Base-by-base conservation (phyloP, 495 filamentous ascomycete species). In the Hypoxylon cercidicola region DNA sequence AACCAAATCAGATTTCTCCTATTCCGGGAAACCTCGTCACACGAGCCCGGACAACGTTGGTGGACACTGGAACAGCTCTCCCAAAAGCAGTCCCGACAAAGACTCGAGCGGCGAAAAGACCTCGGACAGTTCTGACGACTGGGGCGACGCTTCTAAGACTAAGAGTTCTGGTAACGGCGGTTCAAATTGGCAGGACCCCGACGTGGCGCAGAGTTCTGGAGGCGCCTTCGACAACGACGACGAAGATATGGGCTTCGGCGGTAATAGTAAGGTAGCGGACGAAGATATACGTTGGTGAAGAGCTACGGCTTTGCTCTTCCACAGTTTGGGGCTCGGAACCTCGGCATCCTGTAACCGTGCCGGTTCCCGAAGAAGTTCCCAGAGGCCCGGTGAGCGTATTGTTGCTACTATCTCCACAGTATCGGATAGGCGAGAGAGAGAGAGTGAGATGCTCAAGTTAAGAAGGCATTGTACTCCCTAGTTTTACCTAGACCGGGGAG, bases 181-280 rank as follows among this genome's bases (percentile, higher is more conserved):
- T 23, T 0, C 3, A 4, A 2, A 1, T 28, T 66, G 57, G 58
- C 15, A 35, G 13, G 60, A 66, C n/a, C 15, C 43, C 4, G 44
- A 9, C 11, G 66, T 56, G 35, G 54, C 63, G 13, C 47, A 70
- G 49, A 60, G 53, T 18, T 66, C 57, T 19, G 58, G 65, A 28
- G 59, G 56, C 46, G 60, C 50, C 16, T 66, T 67, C 50, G 62
- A 68, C n/a, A 25, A 62, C 32, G 56, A 63, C 18, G 46, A 49
- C 20, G 30, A 7, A 11, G 3, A 11, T 8, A 7, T 7, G 8
- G 48, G 62, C 15, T 51, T 39, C 13, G 56, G 41, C 13, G 39
- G 39, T 39, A 40, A 47, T 9, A 50, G 51, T 10, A 25, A 2
- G 23, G 6, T 32, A 41, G 57, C 54, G 37, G 12, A 32, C n/a